Conservation (phyloP, 129 eudicot genomes). For the Dittrichia graveolens region DNA sequence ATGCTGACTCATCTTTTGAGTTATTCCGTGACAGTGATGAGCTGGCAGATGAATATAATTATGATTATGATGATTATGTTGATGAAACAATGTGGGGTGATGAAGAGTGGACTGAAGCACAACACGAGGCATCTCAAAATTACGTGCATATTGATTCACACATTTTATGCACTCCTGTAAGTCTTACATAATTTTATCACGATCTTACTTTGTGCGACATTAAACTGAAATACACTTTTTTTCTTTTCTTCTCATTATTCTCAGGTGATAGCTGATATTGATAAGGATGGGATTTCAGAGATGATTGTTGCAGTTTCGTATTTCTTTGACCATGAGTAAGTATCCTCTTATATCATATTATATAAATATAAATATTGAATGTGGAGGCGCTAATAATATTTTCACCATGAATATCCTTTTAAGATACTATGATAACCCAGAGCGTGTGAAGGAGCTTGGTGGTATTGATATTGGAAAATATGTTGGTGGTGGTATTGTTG, state of each 20-base stretch:
- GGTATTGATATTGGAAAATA: conserved; percentile 94
- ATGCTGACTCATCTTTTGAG: conserved; percentile 95
- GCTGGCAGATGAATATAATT: conserved; percentile 93
- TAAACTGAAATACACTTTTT: conserved; percentile 7
- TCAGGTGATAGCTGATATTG: conserved; percentile 98
- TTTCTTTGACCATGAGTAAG: conserved; percentile 99
- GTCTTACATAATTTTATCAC: conserved; percentile 27
- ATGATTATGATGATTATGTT: conserved; percentile 96
- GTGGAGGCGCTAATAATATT: background rate
- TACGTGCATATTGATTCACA: conserved; percentile 93
- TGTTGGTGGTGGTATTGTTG: conserved; percentile 95
- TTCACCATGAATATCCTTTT: conserved; percentile 24
- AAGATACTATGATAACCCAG: conserved; percentile 96
- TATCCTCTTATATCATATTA: conserved; percentile 32
- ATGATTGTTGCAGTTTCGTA: conserved; percentile 98
- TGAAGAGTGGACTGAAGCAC: conserved; percentile 90
- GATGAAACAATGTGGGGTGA: conserved; percentile 98
- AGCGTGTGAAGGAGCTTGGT: conserved; percentile 91
- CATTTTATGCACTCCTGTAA: conserved; percentile 93
- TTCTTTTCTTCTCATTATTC: conserved; percentile 15
- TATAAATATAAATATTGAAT: background rate
- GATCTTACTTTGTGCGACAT: conserved; percentile 15
- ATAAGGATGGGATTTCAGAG: conserved; percentile 89
- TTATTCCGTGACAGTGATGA: conserved; percentile 87
- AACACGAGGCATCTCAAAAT: conserved; percentile 72